A percentile compares a stretch with the other conserved stretches of the same genome.
Conservation (phyloP, 176 grass and related monocot species). For the Melocanna baccifera region DNA sequence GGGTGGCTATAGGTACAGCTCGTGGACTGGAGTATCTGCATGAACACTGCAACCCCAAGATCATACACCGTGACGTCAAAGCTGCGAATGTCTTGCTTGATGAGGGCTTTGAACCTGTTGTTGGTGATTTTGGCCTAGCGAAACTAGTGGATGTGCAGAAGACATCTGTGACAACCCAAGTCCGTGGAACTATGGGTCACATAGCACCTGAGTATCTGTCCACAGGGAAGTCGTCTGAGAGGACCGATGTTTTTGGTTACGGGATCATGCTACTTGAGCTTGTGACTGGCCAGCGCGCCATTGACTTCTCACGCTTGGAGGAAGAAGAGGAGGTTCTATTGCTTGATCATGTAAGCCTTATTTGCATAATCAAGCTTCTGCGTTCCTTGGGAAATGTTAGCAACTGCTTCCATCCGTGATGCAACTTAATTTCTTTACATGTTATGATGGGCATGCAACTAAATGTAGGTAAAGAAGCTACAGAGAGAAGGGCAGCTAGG, state of each 20-base stretch:
- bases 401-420: neutral
- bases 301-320: constrained; percentile 78
- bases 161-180: constrained; percentile 84
- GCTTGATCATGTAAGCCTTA: constrained; percentile 69
- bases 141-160: constrained; percentile 86
- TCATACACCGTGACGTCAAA: constrained; percentile 92
- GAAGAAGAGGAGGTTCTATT: constrained; percentile 83
- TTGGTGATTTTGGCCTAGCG: constrained; percentile 86
- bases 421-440: neutral
- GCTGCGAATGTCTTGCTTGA: constrained; percentile 92
- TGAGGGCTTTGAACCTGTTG: constrained; percentile 70
- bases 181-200: constrained; percentile 89
- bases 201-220: constrained; percentile 92
- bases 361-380: neutral
- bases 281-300: constrained; percentile 78
- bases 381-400: neutral
- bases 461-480: constrained; percentile 76
- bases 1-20: constrained; percentile 74
- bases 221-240: constrained; percentile 78
- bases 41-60: constrained; percentile 87
- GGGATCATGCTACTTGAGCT: constrained; percentile 90
- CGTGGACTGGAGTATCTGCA: constrained; percentile 86
- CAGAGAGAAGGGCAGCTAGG: constrained; percentile 64
- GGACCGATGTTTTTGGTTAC: constrained; percentile 90
- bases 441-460: neutral